A percentile compares a stretch with the other conserved stretches of the same genome.
Conservation (phyloP, 257 asterid species). For the Nyctanthes arbortristis region DNA sequence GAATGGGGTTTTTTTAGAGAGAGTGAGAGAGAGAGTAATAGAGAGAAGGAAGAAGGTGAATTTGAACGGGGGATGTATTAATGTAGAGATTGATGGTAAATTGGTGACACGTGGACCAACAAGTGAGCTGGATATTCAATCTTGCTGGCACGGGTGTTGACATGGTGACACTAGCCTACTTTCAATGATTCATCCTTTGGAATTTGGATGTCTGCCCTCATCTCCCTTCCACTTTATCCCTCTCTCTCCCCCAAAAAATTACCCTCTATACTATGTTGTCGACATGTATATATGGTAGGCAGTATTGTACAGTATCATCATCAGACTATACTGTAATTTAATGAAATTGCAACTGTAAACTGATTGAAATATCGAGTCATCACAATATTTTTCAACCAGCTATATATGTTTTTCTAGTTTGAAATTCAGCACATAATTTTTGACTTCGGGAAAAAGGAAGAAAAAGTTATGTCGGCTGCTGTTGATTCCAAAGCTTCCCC, state of each 20-base stretch:
- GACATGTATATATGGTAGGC: too few relatives aligned
- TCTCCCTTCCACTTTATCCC: neutral
- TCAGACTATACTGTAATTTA: too few relatives aligned
- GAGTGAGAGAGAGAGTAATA: neutral
- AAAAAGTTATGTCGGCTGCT: neutral
- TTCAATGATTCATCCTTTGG: conserved; percentile 5
- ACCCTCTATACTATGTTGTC: too few relatives aligned
- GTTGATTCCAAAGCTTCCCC: conserved; percentile 24
- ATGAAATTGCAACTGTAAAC: too few relatives aligned
- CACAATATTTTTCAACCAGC: too few relatives aligned
- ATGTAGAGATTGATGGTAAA: conserved; percentile 29
- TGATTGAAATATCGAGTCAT: too few relatives aligned
- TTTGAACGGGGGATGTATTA: conserved; percentile 14
- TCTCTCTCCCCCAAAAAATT: neutral
- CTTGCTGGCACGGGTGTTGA: conserved; percentile 39
- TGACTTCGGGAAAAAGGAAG: neutral
- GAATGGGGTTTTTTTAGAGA: neutral
- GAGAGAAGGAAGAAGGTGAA: neutral
- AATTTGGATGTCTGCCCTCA: neutral
- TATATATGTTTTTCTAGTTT: neutral
- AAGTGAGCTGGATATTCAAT: conserved; percentile 33
- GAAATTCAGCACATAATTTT: neutral
- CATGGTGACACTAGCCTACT: conserved; percentile 29
- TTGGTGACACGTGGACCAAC: conserved; percentile 42
- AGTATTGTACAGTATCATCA: too few relatives aligned